Base-by-base conservation (phyloP, 2,329 filamentous ascomycete genomes). In the Paraphoma sp. region DNA sequence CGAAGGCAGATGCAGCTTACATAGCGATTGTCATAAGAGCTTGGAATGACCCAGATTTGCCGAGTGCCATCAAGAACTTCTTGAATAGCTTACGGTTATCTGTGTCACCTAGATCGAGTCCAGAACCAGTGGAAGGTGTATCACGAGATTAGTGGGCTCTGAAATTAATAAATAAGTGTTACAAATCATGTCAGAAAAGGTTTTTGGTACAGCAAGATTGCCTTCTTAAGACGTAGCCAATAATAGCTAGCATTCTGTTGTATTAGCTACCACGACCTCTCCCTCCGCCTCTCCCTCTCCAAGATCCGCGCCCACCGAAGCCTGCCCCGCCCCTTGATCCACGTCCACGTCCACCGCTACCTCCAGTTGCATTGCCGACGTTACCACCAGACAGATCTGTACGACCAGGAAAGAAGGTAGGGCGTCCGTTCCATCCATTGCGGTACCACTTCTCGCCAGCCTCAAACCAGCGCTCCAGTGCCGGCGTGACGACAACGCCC, bases 51-150 rank as follows among this genome's bases (percentile, higher is more conserved):
- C 62, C 63, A 6, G 59, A 61, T 5, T 40, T 69, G 45, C 65
- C 69, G 7, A 62, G 48, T 12, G 60, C 58, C 5, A 61, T 70
- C 40, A 62, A 53, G 17, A 57, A 63, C 2, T 71, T 71, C n/a
- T 38, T 71, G 41, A 47, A 38, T 6, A 71, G 69, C 16, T 65
- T 70, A 51, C 48, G 57, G 18, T 12, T 42, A 14, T 47, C 33
- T 14, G 33, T 47, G 3, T 36, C 33, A 2, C 33, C 33, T 10
- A 36, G 33, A 36, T 36, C 33, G 14, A 36, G 33, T 7, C 33
- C 33, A 14, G 33, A 14, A 10, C 33, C 3, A 10, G 33, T 10
- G 3, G 33, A 36, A 14, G 33, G 3, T 7, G 3, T 3, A 36
- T 36, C 33, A 36, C 23, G 23, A 23, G 23, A 23, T 23, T 23